Conservation (phyloP, 768 basidiomycete species). For the Lentinula aciculospora region DNA sequence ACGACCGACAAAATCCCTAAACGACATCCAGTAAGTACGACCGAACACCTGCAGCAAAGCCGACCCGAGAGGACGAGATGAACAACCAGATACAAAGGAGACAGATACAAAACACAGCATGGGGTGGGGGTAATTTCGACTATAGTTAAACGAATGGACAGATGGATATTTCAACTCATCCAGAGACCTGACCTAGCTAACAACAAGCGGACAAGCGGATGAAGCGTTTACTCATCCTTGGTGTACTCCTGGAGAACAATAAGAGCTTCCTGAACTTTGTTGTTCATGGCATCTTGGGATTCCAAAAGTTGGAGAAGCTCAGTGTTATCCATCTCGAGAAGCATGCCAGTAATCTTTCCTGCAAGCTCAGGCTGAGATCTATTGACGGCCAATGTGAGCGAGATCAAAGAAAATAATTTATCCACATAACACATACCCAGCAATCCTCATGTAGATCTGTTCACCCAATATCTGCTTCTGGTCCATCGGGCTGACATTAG, state of each 20-base stretch:
- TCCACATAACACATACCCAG: constrained; percentile 47
- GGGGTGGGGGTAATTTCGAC: constrained; percentile 8
- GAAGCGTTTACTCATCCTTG: constrained; percentile 23
- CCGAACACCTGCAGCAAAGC: constrained; percentile 23
- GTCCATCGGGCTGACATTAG: constrained; percentile 68
- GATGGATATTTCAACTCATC: constrained; percentile 33
- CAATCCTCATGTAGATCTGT: constrained; percentile 90
- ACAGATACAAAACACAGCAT: neutral
- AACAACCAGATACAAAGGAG: constrained; percentile 31
- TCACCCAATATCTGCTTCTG: constrained; percentile 99
- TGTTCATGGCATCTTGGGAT: constrained; percentile 70
- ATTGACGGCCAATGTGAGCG: constrained; percentile 13
- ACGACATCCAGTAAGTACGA: constrained; percentile 18
- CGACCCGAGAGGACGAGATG: constrained; percentile 17
- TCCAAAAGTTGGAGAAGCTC: constrained; percentile 91
- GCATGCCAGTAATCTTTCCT: constrained; percentile 98
- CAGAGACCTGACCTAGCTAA: constrained; percentile 10
- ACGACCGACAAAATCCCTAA: constrained; percentile 46
- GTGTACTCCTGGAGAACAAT: constrained; percentile 83
- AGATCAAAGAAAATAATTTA: constrained; percentile 1
- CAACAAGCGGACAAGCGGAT: neutral
- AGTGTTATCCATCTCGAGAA: constrained; percentile 97
- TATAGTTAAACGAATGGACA: constrained; percentile 43
- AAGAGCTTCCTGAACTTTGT: constrained; percentile 91
- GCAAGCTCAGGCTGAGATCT: constrained; percentile 89